phyloP scores from a whole-genome alignment of 306 rosid genomes.

The Quercus mongolica region DNA sequence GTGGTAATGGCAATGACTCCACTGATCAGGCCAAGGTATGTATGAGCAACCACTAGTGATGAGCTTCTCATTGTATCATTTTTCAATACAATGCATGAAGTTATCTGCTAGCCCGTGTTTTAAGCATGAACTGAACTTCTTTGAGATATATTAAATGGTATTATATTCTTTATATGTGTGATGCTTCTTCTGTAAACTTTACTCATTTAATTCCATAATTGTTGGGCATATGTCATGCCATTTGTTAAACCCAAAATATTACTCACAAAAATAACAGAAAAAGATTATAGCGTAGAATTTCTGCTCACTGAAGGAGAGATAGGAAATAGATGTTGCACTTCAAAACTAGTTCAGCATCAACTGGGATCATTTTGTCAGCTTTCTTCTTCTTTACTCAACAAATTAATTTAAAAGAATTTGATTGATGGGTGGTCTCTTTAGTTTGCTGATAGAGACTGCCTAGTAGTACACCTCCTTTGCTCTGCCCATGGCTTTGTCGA shows the following conservation, averaged over 20 bases:
- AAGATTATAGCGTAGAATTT: not conserved
- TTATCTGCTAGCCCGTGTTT: constrained; percentile 10
- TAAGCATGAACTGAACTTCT: not conserved
- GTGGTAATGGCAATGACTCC: constrained; percentile 35
- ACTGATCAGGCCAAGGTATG: constrained; percentile 63
- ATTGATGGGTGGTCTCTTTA: constrained; percentile 8
- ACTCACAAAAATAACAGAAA: not conserved
- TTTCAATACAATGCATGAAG: not conserved
- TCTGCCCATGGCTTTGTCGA: not conserved
- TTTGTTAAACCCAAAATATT: not conserved
- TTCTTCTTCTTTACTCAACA: not conserved
- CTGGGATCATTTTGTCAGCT: constrained; percentile 4
- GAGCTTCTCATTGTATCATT: not conserved
- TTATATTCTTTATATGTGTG: not conserved
- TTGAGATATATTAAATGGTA: not conserved
- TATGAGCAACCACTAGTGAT: constrained; percentile 12
- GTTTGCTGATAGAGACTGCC: not conserved
- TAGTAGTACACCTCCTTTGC: constrained; percentile 2
- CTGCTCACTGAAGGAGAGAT: not conserved
- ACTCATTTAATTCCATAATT: not conserved
- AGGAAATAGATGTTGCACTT: constrained; percentile 6
- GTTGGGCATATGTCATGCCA: not conserved
- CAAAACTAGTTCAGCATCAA: not conserved
- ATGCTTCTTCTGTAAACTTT: not conserved
- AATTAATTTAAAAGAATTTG: not conserved